Evolutionary conservation across 495 filamentous ascomycete species (phyloP).

Genomic region (Penicillium silybi): DNA sequence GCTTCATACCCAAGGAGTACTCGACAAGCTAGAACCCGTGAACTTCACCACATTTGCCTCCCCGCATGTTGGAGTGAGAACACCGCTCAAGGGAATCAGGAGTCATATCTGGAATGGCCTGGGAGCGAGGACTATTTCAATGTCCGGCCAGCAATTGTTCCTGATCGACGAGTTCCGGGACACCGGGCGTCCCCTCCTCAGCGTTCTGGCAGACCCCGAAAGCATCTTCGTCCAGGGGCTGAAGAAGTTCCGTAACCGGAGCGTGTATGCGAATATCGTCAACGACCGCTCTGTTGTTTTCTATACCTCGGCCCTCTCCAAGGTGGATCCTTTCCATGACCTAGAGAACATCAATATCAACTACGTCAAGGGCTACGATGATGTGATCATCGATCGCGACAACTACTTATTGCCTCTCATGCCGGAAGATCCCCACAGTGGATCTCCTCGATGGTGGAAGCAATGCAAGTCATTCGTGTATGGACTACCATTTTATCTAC

Average conservation of each 20-base stretch:
- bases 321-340: slow-evolving; percentile 68
- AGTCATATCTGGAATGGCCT: slow-evolving; percentile 75
- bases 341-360: slow-evolving; percentile 62
- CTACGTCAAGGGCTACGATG: slow-evolving; percentile 68
- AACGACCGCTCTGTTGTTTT: slow-evolving; percentile 78
- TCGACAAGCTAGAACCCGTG: slow-evolving; percentile 75
- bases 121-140: slow-evolving; percentile 70
- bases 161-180: slow-evolving; percentile 79
- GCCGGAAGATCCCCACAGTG: slow-evolving; percentile 30
- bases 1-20: slow-evolving; percentile 71
- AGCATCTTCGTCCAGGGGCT: slow-evolving; percentile 85
- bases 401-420: slow-evolving; percentile 51
- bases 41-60: slow-evolving; percentile 93
- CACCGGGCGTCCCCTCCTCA: slow-evolving; percentile 72
- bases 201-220: slow-evolving; percentile 75
- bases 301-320: slow-evolving; percentile 75
- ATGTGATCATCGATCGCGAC: slow-evolving; percentile 68
- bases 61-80: slow-evolving; percentile 82
- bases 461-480: slow-evolving; percentile 29
- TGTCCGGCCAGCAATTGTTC: slow-evolving; percentile 84
- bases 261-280: slow-evolving; percentile 76
- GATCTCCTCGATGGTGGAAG: slow-evolving; percentile 24
- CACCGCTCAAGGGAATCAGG: slow-evolving; percentile 63
- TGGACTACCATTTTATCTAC: slow-evolving; percentile 53
- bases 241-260: slow-evolving; percentile 64